Conservation (phyloP, 306 rosid species). For the Acmispon strigosus region DNA sequence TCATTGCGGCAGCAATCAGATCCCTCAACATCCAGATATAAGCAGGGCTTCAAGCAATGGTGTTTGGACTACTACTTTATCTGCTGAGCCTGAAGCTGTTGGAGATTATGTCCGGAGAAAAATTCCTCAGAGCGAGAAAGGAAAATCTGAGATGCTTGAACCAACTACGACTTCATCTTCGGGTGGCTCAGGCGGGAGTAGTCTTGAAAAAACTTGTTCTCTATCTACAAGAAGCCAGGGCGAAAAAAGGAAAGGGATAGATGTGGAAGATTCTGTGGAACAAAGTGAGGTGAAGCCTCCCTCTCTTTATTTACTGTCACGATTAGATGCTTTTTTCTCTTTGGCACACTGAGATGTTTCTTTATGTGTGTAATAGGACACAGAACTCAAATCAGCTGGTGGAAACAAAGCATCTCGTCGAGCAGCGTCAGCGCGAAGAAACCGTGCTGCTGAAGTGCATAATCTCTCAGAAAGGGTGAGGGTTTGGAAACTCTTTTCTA, state of each 20-base stretch:
- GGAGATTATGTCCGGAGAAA: constrained; percentile 28
- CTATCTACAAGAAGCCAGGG: constrained; percentile 55
- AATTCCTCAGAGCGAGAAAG: constrained; percentile 37
- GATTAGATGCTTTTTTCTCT: neutral
- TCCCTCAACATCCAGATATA: constrained; percentile 43
- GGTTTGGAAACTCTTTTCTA: neutral
- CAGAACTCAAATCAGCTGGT: constrained; percentile 58
- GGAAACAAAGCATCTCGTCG: constrained; percentile 50
- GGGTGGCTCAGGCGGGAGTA: constrained; percentile 66
- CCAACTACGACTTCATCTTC: constrained; percentile 69
- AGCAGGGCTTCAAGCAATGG: constrained; percentile 51
- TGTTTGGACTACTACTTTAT: constrained; percentile 41
- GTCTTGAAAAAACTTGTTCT: constrained; percentile 58
- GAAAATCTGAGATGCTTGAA: constrained; percentile 48
- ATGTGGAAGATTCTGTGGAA: constrained; percentile 53
- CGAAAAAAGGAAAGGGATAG: constrained; percentile 59
- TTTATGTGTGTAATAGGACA: constrained; percentile 40
- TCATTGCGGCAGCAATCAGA: constrained; percentile 72
- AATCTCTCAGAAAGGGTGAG: constrained; percentile 85
- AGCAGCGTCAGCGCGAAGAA: constrained; percentile 54
- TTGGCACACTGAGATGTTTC: neutral
- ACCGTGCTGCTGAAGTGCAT: constrained; percentile 91
- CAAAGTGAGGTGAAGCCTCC: constrained; percentile 64
- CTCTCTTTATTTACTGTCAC: neutral
- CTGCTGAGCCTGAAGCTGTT: constrained; percentile 33